These are phyloP conservation scores for Prunus mongolica DNA, from an alignment of 306 rosid genomes.

Conservation along the genomic window DNA sequence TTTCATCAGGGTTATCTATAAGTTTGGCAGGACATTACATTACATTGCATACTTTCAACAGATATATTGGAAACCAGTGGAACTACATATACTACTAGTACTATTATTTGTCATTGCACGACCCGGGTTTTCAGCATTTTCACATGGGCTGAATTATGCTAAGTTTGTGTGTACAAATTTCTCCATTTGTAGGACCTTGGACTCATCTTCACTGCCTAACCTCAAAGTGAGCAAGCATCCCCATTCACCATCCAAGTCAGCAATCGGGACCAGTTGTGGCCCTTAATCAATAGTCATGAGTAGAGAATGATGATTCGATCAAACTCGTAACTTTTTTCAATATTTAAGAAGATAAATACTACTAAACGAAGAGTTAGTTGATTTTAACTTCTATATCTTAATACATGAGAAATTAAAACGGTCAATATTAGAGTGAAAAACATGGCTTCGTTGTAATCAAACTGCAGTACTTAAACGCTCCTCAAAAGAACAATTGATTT, in stretches of 20 bases:
- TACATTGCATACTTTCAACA: neutral
- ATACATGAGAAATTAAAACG: neutral
- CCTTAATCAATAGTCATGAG: too few species aligned
- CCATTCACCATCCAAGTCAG: too few species aligned
- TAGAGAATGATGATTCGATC: too few species aligned
- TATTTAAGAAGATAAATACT: too few species aligned
- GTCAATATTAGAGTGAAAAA: neutral
- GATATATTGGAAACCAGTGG: neutral
- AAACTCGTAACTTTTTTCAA: too few species aligned
- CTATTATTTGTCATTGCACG: neutral
- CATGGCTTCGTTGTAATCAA: too few species aligned
- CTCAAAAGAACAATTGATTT: too few species aligned
- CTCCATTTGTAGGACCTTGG: neutral
- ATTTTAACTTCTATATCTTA: too few species aligned
- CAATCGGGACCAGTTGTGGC: too few species aligned
- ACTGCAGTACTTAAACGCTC: too few species aligned
- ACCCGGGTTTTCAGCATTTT: neutral
- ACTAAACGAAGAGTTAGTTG: too few species aligned
- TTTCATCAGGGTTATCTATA: neutral
- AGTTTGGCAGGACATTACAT: neutral
- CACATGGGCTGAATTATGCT: neutral
- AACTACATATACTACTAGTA: neutral
- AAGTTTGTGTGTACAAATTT: neutral
- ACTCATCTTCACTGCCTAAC: constrained; percentile 6
- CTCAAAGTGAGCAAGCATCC: neutral